Base-by-base conservation (phyloP, 1,139 yeast species). In the Sugiyamaella japonica region DNA sequence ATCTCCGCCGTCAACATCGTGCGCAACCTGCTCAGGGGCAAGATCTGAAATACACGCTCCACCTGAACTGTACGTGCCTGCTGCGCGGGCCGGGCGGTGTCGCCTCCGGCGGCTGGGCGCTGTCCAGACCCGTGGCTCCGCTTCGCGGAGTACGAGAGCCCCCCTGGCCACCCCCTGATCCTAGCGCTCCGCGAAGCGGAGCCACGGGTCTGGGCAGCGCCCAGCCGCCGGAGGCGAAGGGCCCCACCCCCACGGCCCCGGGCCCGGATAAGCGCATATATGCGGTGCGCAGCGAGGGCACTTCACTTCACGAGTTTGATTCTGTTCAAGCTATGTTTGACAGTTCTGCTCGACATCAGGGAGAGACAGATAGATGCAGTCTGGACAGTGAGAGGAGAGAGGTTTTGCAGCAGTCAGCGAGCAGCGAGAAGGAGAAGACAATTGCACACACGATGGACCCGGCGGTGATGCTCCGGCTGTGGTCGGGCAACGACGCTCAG, bases 1-100 rank as follows among this genome's bases (percentile, higher is more conserved):
- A 78, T 85, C 62, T 89, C 97, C 23, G 98, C 81, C 25, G 77
- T 73, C 63, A 91, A 89, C 66, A 95, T 91, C 93, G 63, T 77
- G 43, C 77, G 75, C 65, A 85, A 89, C 71, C 75, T 89, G 66
- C 62, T 85, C 47, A 70, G 71, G 41, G 93, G 91, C 23, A 89
- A 89, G 72, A 78, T 88, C 61, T 87, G 74, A 61, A 32, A 42
- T 29, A 32, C 3, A 32, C n/a, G n/a, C n/a, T 20, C 5, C 17
- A 29, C 25, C 34, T 29, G 34, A 5, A 29, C 34, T 5, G 8
- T 45, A 13, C 32, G 36, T n/a, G n/a, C 7, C 37, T 8, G 7
- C 10, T 25, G 5, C 25, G 8, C 9, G 10, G 34, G 34, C n/a
- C n/a, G n/a, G n/a, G n/a, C n/a, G n/a, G 9, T 29, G n/a, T 10